Percentiles rank a stretch among this genome's conserved stretches.
Conservation (phyloP, 1,139 yeast genomes). For the Candida mesenterica region DNA sequence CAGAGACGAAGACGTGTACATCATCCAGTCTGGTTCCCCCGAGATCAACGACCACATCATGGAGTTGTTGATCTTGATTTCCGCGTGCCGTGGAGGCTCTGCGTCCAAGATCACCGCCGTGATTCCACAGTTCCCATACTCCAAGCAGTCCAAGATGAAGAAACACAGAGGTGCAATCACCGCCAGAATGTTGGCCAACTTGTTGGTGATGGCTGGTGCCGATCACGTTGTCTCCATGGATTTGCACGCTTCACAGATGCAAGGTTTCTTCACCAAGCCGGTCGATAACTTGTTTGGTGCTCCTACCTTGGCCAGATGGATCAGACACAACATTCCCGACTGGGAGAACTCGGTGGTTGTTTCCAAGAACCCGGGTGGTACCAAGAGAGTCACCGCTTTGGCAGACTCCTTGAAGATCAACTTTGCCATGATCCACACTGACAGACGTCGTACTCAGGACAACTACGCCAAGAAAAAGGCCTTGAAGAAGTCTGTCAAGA, state of each 20-base stretch:
- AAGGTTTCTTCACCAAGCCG: conserved; percentile 95
- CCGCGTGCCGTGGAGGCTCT: conserved; percentile 96
- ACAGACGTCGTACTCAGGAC: conserved; percentile 86
- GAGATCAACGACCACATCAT: conserved; percentile 91
- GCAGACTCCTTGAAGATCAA: conserved; percentile 94
- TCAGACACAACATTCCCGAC: conserved; percentile 82
- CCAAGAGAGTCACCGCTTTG: conserved; percentile 93
- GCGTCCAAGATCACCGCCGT: conserved; percentile 97
- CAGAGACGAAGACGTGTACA: conserved; percentile 94
- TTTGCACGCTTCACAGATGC: conserved; percentile 98
- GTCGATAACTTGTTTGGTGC: conserved; percentile 96
- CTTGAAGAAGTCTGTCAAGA: conserved; percentile 29
- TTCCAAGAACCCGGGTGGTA: conserved; percentile 97
- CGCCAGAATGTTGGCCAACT: conserved; percentile 97
- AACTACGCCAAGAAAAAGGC: conserved; percentile 47
- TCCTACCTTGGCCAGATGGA: conserved; percentile 96
- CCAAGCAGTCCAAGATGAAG: conserved; percentile 97
- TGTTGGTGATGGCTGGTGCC: conserved; percentile 97
- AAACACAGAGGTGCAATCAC: conserved; percentile 98
- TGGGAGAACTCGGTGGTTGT: conserved; percentile 85
- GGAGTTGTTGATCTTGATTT: conserved; percentile 89
- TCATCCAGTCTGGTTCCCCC: conserved; percentile 90
- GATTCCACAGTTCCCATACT: conserved; percentile 95
- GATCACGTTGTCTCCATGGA: conserved; percentile 99
- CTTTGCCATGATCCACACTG: conserved; percentile 99